These are phyloP conservation scores for Alternaria viburni DNA, from an alignment of 2,329 filamentous ascomycete species.

Conservation along the genomic window DNA sequence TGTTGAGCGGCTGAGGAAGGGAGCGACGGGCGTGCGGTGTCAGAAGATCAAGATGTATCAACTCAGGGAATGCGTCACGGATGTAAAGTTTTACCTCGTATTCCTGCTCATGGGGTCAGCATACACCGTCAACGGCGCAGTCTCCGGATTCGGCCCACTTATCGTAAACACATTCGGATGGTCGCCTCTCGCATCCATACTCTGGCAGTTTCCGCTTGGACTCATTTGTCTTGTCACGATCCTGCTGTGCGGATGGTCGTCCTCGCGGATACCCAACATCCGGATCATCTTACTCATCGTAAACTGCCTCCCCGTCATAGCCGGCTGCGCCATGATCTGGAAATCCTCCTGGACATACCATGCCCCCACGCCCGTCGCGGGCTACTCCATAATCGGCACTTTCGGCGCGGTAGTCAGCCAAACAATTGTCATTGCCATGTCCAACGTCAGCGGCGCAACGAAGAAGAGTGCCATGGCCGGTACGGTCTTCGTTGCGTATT, in stretches of 20 bases:
- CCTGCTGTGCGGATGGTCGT: conserved; percentile 69
- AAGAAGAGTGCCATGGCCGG: conserved; percentile 81
- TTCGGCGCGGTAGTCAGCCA: conserved; percentile 73
- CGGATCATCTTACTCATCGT: conserved; percentile 69
- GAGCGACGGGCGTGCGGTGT: conserved; percentile 60
- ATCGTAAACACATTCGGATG: conserved; percentile 53
- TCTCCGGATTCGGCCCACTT: conserved; percentile 48
- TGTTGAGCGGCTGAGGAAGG: conserved; percentile 53
- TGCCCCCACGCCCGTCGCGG: conserved; percentile 69
- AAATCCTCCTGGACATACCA: conserved; percentile 68
- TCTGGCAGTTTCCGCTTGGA: conserved; percentile 76
- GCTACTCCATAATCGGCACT: conserved; percentile 75
- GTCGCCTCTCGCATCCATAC: conserved; percentile 44
- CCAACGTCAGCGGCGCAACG: conserved; percentile 76
- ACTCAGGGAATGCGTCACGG: conserved; percentile 55
- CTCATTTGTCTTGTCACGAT: conserved; percentile 72
- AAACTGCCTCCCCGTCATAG: conserved; percentile 76
- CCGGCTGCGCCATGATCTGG: conserved; percentile 78
- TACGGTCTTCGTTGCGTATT: conserved; percentile 77
- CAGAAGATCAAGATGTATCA: conserved; percentile 61
- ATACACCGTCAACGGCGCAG: conserved; percentile 63
- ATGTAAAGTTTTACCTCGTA: conserved; percentile 53
- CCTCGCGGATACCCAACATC: conserved; percentile 65
- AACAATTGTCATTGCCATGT: conserved; percentile 64
- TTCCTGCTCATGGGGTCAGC: conserved; percentile 54